phyloP scores from a whole-genome alignment of 495 filamentous ascomycete species.

The Penicillium flavigenum region DNA sequence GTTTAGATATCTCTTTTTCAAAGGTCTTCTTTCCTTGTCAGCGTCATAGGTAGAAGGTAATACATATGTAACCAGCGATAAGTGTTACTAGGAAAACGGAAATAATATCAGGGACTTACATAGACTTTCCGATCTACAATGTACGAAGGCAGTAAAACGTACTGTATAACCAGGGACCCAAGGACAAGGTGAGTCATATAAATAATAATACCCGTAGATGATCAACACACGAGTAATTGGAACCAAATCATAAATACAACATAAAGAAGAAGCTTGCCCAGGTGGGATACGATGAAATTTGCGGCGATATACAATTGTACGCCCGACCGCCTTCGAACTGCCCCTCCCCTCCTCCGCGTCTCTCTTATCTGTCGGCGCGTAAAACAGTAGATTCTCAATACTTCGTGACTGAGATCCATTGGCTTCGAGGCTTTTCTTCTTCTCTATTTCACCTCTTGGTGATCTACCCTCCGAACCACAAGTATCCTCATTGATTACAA shows the following conservation, averaged over 20 bases:
- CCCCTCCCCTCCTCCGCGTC: conserved; percentile 21
- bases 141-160: too few relatives aligned
- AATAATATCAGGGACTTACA: too few relatives aligned
- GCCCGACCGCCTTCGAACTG: conserved; percentile 25
- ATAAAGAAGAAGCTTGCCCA: not conserved
- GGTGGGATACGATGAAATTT: not conserved
- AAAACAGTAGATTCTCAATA: conserved; percentile 9
- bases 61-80: too few relatives aligned
- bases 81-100: too few relatives aligned
- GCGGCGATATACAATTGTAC: not conserved
- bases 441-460: conserved; percentile 2
- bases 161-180: too few relatives aligned
- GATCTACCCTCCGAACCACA: not conserved
- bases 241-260: not conserved
- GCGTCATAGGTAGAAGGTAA: too few relatives aligned
- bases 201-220: not conserved
- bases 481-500: conserved; percentile 15
- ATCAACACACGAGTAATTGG: not conserved
- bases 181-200: not conserved
- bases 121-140: too few relatives aligned
- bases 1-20: not conserved
- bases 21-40: too few relatives aligned
- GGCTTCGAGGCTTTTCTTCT: conserved; percentile 13
- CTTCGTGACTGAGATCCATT: conserved; percentile 9
- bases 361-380: conserved; percentile 25